phyloP scores from a whole-genome alignment of 495 filamentous ascomycete genomes.

The Venustampulla echinocandica region DNA sequence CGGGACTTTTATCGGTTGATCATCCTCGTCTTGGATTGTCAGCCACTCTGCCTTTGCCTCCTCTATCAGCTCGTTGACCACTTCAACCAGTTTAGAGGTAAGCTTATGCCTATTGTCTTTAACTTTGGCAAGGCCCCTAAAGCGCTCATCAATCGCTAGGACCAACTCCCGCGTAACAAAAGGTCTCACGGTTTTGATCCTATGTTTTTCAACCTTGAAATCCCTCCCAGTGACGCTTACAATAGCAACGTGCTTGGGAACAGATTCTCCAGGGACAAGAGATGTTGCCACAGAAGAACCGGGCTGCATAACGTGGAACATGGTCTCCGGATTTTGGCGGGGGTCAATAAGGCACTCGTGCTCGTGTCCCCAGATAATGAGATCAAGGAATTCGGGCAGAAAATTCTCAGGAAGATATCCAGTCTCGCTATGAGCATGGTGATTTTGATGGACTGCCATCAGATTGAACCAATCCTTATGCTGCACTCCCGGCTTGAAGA shows the following conservation, averaged over 20 bases:
- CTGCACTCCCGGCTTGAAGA: conserved; percentile 77
- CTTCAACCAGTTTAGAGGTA: conserved; percentile 61
- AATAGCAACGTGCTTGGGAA: conserved; percentile 82
- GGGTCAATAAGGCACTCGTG: conserved; percentile 94
- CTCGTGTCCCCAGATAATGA: conserved; percentile 96
- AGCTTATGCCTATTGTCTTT: conserved; percentile 75
- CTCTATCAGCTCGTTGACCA: conserved; percentile 79
- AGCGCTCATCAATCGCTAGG: conserved; percentile 63
- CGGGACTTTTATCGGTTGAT: conserved; percentile 52
- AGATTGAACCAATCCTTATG: conserved; percentile 94
- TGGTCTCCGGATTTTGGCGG: conserved; percentile 67
- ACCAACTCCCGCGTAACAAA: conserved; percentile 82
- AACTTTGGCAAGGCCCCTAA: conserved; percentile 67
- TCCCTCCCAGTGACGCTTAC: conserved; percentile 74
- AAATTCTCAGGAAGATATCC: conserved; percentile 91
- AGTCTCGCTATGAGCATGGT: conserved; percentile 81
- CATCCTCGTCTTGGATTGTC: conserved; percentile 51
- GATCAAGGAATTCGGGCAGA: conserved; percentile 81
- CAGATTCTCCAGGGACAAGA: conserved; percentile 80
- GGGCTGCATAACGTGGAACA: conserved; percentile 94
- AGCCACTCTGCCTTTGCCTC: conserved; percentile 77
- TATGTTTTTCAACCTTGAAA: conserved; percentile 72
- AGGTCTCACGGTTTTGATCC: conserved; percentile 80
- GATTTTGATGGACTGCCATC: conserved; percentile 94
- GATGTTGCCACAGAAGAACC: conserved; percentile 95